These are phyloP conservation scores for Aspergillus fischeri DNA, from an alignment of 2,329 filamentous ascomycete species.

Conservation along the genomic window DNA sequence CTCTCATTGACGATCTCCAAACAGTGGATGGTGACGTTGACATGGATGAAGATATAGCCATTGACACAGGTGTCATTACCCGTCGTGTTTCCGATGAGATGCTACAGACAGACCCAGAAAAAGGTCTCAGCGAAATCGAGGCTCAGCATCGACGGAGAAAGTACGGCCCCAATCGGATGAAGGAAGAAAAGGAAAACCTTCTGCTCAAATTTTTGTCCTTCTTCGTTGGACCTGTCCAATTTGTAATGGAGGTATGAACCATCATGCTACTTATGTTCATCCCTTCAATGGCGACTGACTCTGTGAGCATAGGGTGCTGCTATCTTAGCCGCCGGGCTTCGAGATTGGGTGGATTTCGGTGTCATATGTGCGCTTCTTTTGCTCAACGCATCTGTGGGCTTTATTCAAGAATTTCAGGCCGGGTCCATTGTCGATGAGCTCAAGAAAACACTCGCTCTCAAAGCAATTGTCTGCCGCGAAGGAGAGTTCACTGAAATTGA, in stretches of 20 bases:
- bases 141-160: constrained; percentile 62
- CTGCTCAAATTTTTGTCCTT: constrained; percentile 77
- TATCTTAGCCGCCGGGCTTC: constrained; percentile 74
- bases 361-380: constrained; percentile 80
- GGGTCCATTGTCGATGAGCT: constrained; percentile 86
- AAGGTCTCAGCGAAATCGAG: constrained; percentile 69
- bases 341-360: constrained; percentile 91
- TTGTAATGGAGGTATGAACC: constrained; percentile 77
- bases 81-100: constrained; percentile 68
- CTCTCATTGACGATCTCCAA: constrained; percentile 82
- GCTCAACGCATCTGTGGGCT: constrained; percentile 81
- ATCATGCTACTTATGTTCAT: neutral
- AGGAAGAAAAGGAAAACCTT: constrained; percentile 82
- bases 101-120: constrained; percentile 69
- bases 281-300: constrained; percentile 1
- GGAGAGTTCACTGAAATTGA: constrained; percentile 73
- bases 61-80: constrained; percentile 46
- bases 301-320: constrained; percentile 58
- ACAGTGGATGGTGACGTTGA: constrained; percentile 68
- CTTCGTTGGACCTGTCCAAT: constrained; percentile 86
- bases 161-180: constrained; percentile 84
- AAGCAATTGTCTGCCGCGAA: constrained; percentile 82
- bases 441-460: constrained; percentile 85
- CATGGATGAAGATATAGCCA: constrained; percentile 57
- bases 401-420: constrained; percentile 84